Evolutionary conservation across 2,329 filamentous ascomycete species (phyloP).

Genomic region (Microsporum audouinii): DNA sequence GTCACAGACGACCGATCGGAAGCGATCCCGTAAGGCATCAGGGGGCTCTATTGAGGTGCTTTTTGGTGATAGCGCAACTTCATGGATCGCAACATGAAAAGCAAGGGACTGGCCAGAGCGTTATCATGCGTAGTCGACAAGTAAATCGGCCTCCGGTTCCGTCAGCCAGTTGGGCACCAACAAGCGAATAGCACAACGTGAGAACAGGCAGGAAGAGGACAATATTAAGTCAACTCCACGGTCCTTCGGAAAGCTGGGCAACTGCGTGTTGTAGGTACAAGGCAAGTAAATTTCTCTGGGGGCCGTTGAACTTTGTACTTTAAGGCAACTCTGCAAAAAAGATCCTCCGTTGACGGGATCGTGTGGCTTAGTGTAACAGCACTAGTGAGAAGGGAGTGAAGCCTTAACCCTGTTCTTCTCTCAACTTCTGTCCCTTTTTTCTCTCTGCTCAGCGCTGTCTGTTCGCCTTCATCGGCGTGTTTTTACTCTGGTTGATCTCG

Average conservation of each 20-base stretch:
- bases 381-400: not conserved
- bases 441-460: not conserved
- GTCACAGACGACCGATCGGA: conserved; percentile 7
- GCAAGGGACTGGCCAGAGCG: not conserved
- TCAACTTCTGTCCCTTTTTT: not conserved
- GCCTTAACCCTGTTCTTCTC: no score
- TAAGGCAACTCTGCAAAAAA: not conserved
- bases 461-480: not conserved
- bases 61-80: conserved; percentile 1
- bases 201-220: not conserved
- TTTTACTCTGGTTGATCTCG: not conserved
- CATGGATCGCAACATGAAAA: conserved; percentile 5
- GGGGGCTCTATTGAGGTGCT: conserved; percentile 7
- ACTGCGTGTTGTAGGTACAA: not conserved
- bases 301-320: conserved; percentile 3
- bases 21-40: conserved; percentile 9
- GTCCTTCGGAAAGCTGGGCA: not conserved
- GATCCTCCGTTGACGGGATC: not conserved
- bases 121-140: not conserved
- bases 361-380: not conserved
- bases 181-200: not conserved
- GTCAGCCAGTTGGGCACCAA: conserved; percentile 2
- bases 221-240: not conserved
- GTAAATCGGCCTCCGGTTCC: not conserved
- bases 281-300: not conserved